Evolutionary conservation across 768 basidiomycete species (phyloP), one percentile per base, ranked within the genome.

Genomic region (Hericium alpestre): DNA sequence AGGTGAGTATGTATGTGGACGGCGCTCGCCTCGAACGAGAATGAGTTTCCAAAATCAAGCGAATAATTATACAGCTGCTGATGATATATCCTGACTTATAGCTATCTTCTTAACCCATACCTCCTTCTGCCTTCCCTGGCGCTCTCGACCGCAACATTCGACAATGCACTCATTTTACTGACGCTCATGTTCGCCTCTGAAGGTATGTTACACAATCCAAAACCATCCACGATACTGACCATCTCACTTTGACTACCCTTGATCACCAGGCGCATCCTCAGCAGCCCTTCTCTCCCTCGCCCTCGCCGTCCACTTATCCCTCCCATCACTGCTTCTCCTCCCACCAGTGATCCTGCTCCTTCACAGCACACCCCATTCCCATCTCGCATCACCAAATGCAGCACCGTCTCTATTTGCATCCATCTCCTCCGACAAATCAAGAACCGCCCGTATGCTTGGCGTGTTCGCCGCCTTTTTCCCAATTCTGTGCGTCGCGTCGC

Each of bases 31-130:
- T 13, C n/a, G 15, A 15, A n/a, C 43, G 3, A 25, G 25, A 25
- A 25, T 0, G 25, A 25, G 5, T 25, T 2, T 25, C 25, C 25
- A 5, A 25, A 4, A n/a, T 10, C 16, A 10, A 9, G 43, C 43
- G 8, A 46, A n/a, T 18, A n/a, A 49, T 16, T 27, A 15, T 32
- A 8, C 32, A 32, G 32, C 32, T 32, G 4, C 4, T 16, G 15
- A n/a, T 47, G 13, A 43, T 51, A 22, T 6, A 15, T 8, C 41
- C 25, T 18, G 53, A 43, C 43, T 32, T 52, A 57, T 63, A 96
- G 93, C 49, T 94, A 87, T 70, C 79, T 96, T 18, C 69, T 95
- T 52, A 96, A 98, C 63, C 96, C 96, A 2, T 96, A 96, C 68
- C 71, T 89, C 8, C 69, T 95, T 56, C 74, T 93, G 1, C 82